A percentile compares a stretch with the other conserved stretches of the same genome.
Evolutionary conservation across 2,329 filamentous ascomycete species (phyloP).

Genomic region (Sarocladium strictum): DNA sequence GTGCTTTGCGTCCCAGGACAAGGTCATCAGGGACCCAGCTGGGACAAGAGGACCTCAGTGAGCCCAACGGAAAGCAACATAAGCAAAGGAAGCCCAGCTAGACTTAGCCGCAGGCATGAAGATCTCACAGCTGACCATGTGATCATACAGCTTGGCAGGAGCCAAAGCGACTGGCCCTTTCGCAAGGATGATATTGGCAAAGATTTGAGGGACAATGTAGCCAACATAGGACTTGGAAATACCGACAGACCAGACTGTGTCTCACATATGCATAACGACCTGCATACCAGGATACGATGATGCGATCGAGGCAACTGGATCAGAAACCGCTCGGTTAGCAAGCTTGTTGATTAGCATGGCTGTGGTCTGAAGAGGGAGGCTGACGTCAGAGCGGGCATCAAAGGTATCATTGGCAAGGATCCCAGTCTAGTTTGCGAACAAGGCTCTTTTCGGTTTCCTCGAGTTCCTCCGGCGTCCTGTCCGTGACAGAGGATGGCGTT

Average conservation of each 20-base stretch:
- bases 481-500: constrained; percentile 5
- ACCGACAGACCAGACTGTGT: constrained; percentile 30
- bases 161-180: constrained; percentile 29
- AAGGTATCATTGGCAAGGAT: constrained; percentile 21
- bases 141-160: constrained; percentile 33
- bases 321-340: constrained; percentile 10
- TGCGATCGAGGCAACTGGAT: constrained; percentile 41
- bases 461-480: constrained; percentile 17
- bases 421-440: constrained; percentile 22
- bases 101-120: constrained; percentile 34
- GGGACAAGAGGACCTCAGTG: constrained; percentile 37
- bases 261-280: constrained; percentile 26
- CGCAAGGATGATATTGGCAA: constrained; percentile 39
- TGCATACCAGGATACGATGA: constrained; percentile 41
- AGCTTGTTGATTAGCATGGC: background rate
- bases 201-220: constrained; percentile 39
- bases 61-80: constrained; percentile 25
- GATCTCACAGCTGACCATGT: constrained; percentile 35
- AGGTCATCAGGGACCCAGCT: constrained; percentile 38
- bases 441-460: constrained; percentile 20
- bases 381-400: constrained; percentile 24
- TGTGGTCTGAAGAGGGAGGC: background rate
- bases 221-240: constrained; percentile 40
- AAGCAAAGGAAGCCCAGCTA: constrained; percentile 23
- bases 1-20: constrained; percentile 40